Evolutionary conservation across 257 asterid genomes (phyloP).

Genomic region (Craterostigma plantagineum): DNA sequence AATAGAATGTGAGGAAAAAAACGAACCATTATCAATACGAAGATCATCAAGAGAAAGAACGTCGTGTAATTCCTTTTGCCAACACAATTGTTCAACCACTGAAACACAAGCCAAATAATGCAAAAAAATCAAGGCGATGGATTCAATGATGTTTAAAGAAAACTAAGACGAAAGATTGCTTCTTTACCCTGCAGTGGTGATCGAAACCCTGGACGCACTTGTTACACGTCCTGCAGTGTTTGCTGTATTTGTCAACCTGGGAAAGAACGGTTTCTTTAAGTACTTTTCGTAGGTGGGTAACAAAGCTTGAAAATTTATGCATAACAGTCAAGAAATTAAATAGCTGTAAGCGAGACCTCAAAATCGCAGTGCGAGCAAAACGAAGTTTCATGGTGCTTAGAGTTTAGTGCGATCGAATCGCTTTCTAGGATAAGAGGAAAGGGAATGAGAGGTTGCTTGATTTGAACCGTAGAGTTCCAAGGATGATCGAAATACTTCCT

Average conservation of each 20-base stretch:
- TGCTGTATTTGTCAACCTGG: slow-evolving; percentile 88
- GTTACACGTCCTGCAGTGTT: slow-evolving; percentile 93
- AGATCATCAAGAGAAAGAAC: slow-evolving; percentile 75
- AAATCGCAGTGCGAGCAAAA: slow-evolving; percentile 82
- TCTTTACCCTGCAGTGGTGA: slow-evolving; percentile 94
- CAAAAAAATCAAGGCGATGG: slow-evolving; percentile 1
- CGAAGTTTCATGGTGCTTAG: slow-evolving; percentile 47
- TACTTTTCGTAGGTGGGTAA: too few species aligned
- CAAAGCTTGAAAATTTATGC: slow-evolving; percentile 3
- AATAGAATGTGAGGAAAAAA: background rate
- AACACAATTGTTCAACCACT: slow-evolving; percentile 98
- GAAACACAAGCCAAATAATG: slow-evolving; percentile 8
- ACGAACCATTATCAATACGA: slow-evolving; percentile 69
- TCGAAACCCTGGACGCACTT: slow-evolving; percentile 96
- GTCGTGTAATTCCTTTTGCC: slow-evolving; percentile 93
- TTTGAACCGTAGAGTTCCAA: slow-evolving; percentile 29
- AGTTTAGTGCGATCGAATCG: slow-evolving; percentile 39
- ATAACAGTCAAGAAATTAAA: background rate
- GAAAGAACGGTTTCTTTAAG: slow-evolving; percentile 2
- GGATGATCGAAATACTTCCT: slow-evolving; percentile 77
- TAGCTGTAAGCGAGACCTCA: slow-evolving; percentile 25
- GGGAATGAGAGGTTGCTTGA: slow-evolving; percentile 49
- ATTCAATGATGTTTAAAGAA: background rate
- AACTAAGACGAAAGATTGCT: too few species aligned
- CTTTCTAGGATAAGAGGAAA: slow-evolving; percentile 51